Base-by-base conservation (phyloP, 192 early-diverging fungal species). In the Umbelopsis ramanniana region DNA sequence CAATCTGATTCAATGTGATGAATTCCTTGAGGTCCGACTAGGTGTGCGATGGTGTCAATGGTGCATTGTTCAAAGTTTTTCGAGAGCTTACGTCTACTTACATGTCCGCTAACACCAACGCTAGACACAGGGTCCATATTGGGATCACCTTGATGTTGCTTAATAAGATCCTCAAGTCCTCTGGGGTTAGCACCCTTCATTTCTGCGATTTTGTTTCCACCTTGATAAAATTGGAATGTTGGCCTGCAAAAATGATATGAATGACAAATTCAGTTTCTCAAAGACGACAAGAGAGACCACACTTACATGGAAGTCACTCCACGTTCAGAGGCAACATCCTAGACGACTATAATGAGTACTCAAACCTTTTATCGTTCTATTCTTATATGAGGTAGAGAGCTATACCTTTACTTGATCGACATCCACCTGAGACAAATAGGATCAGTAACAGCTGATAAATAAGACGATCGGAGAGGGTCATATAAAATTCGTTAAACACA, bases 181-280 rank as follows among this genome's bases (percentile, higher is more conserved):
- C 76, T 70, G 23, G 86, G 83, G 79, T 94, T 90, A 8, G 93
- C 97, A 29, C 97, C 97, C 63, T 88, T 85, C 43, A 98, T 68
- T 76, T 95, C 91, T 46, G 77, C 88, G 52, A 96, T 84, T 77
- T 89, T 89, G 21, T 90, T 84, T 29, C 89, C 93, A 68, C 82
- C 85, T 70, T 90, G 86, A 85, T 85, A 97, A 72, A 96, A 85
- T 71, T 92, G 90, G 84, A 96, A 96, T 22, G 93, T 94, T 45
- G 94, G 94, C 91, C 94, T 96, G 29, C 3, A 4, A 6, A 5
- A 22, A 29, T 77, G 87, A 45, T 6, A 17, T 26, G 52, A 22
- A 26, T 68, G 0, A 46, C 21, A 47, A 43, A 29, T 11, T 21
- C 35, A 15, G 3, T 10, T 8, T 23, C 29, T 29, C 29, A 29